phyloP scores from a whole-genome alignment of 2,329 filamentous ascomycete species.

The Diaporthe sp. region DNA sequence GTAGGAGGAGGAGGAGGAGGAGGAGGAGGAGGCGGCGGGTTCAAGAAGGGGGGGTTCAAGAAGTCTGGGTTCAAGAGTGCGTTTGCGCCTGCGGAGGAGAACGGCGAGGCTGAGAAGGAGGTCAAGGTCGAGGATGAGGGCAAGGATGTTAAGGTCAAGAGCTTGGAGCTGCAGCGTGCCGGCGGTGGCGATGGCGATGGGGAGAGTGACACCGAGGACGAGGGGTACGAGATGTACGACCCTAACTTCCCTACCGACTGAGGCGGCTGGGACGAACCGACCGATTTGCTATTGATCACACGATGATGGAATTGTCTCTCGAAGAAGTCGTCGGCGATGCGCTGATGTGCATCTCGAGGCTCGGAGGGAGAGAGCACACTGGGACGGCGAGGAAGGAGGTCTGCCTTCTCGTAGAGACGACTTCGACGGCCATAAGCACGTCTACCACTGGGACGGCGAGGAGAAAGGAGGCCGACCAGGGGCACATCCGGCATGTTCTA shows the following conservation, averaged over 20 bases:
- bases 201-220: slow-evolving; percentile 75
- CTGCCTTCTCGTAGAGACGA: too few species aligned
- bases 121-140: slow-evolving; percentile 36
- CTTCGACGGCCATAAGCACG: too few species aligned
- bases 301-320: not conserved
- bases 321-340: not conserved
- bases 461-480: not conserved
- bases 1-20: too few species aligned
- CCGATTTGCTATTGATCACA: not conserved
- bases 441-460: too few species aligned
- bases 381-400: too few species aligned
- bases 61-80: slow-evolving; percentile 87
- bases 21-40: slow-evolving; percentile 53
- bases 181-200: slow-evolving; percentile 33
- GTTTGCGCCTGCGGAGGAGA: slow-evolving; percentile 67
- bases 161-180: slow-evolving; percentile 27
- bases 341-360: not conserved
- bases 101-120: slow-evolving; percentile 47
- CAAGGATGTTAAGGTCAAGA: slow-evolving; percentile 43
- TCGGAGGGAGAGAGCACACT: not conserved
- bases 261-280: slow-evolving; percentile 40
- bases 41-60: slow-evolving; percentile 80
- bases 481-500: not conserved
- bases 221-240: slow-evolving; percentile 77
- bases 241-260: slow-evolving; percentile 70